Evolutionary conservation across 2,329 filamentous ascomycete genomes (phyloP), one percentile per base, ranked within the genome.

Genomic region (Hypoxylon sp.): DNA sequence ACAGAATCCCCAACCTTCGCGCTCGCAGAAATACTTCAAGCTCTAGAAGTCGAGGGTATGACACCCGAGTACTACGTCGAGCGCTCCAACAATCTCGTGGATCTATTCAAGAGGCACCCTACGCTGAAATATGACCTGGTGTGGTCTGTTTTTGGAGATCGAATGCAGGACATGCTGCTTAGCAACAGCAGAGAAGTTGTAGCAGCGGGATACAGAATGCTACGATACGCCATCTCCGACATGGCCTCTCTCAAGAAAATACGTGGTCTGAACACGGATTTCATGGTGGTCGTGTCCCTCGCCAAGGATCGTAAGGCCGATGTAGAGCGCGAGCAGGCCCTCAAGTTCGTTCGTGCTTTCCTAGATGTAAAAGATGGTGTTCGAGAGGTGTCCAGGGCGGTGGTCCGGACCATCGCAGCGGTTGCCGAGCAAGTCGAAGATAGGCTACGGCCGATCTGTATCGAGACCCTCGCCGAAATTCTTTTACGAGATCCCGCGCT

Each of bases 281-380:
- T 93, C 74, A 85, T 98, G 19, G 94, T 98, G 29, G 93, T 97
- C 42, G 85, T 95, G 67, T 98, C 96, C 0, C 84, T 99, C 35
- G 93, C 97, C 71, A 98, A 98, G 78, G 96, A 98, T 79, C 92
- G 92, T 76, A 98, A 98, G 79, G 93, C 95, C n/a, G 94, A 95
- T 73, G 93, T 99, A 17, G 96, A 99, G 82, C 89, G 97, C 59
- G 96, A 99, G 79, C 96, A 99, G 80, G 96, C 96, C 11, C 84
- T 99, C 75, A 99, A 99, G 79, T 98, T 99, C 78, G 91, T 98
- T 27, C 89, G 96, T 65, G 93, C 94, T 8, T 99, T 99, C 76
- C 84, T 99, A 2, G 96, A 99, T 77, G 93, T 98, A 71, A 98
- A 98, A 77, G 93, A 94, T 69, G 96, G 96, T 10, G 91, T 97